These are phyloP conservation scores for Endogone sp. DNA, from an alignment of 192 early-diverging fungal genomes.

Conservation along the genomic window DNA sequence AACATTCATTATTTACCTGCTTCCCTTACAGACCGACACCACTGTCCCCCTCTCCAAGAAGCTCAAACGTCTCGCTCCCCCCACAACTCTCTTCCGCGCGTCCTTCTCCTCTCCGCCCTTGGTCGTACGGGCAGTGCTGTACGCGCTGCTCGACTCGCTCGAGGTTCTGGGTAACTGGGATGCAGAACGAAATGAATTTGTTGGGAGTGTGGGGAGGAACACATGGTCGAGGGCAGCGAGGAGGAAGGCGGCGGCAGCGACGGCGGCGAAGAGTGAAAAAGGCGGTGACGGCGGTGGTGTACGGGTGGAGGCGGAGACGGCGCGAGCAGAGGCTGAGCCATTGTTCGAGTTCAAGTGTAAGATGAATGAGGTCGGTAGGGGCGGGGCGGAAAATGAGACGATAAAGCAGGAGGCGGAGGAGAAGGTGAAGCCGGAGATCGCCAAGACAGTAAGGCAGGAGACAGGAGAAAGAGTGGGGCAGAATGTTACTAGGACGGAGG, in stretches of 20 bases:
- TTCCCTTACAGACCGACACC: slow-evolving; percentile 10
- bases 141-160: neutral
- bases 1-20: slow-evolving; percentile 2
- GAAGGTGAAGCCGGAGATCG: neutral
- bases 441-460: slow-evolving; percentile 7
- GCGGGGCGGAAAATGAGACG: slow-evolving; percentile 8
- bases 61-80: slow-evolving; percentile 17
- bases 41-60: slow-evolving; percentile 12
- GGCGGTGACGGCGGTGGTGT: neutral
- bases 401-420: neutral
- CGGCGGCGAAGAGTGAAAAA: neutral
- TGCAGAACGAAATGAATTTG: neutral
- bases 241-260: slow-evolving; percentile 11
- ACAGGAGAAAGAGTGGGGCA: neutral
- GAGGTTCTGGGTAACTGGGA: neutral
- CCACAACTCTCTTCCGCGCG: slow-evolving; percentile 11
- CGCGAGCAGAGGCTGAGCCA: neutral
- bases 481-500: neutral
- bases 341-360: slow-evolving; percentile 12
- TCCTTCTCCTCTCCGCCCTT: neutral
- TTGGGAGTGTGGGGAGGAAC: slow-evolving; percentile 7
- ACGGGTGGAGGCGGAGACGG: no score
- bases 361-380: slow-evolving; percentile 1
- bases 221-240: slow-evolving; percentile 32
- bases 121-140: neutral